Evolutionary conservation across 176 grass and related monocot genomes (phyloP).

Genomic region (Tillandsia leiboldiana): DNA sequence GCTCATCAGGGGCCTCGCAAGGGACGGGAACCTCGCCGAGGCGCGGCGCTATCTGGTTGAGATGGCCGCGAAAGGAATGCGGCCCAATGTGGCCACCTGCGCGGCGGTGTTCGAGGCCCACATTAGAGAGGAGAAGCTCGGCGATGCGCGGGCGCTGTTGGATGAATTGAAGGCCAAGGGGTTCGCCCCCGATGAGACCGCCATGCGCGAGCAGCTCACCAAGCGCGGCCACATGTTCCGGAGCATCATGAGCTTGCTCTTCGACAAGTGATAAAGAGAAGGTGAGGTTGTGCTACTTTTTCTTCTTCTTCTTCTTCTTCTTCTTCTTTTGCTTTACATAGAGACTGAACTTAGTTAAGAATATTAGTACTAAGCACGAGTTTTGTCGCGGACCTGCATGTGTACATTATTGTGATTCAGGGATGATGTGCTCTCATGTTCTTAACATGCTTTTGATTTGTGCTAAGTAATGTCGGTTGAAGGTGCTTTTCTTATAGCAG

Average conservation of each 20-base stretch:
- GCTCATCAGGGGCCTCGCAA: slow-evolving; percentile 51
- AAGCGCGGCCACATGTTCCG: slow-evolving; percentile 68
- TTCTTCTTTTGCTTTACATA: too few relatives aligned
- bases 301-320: too few relatives aligned
- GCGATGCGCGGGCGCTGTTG: slow-evolving; percentile 53
- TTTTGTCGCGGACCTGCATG: too few relatives aligned
- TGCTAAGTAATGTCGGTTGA: too few relatives aligned
- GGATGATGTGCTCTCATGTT: too few relatives aligned
- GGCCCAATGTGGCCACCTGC: slow-evolving; percentile 54
- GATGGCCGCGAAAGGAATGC: slow-evolving; percentile 63
- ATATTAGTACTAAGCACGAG: too few relatives aligned
- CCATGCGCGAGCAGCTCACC: slow-evolving; percentile 37
- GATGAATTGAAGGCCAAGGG: slow-evolving; percentile 68
- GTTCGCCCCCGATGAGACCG: slow-evolving; percentile 45
- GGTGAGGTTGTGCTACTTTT: too few relatives aligned
- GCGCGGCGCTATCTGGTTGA: slow-evolving; percentile 57
- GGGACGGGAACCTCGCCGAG: slow-evolving; percentile 28
- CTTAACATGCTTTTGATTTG: too few relatives aligned
- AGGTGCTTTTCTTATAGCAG: too few relatives aligned
- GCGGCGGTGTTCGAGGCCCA: slow-evolving; percentile 55
- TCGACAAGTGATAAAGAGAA: slow-evolving; percentile 39
- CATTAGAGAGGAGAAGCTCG: slow-evolving; percentile 39
- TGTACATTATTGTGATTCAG: too few relatives aligned
- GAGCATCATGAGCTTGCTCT: slow-evolving; percentile 56
- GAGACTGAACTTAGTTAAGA: too few relatives aligned